phyloP scores from a whole-genome alignment of 352 stramenopile species.

The Sclerospora graminicola region DNA sequence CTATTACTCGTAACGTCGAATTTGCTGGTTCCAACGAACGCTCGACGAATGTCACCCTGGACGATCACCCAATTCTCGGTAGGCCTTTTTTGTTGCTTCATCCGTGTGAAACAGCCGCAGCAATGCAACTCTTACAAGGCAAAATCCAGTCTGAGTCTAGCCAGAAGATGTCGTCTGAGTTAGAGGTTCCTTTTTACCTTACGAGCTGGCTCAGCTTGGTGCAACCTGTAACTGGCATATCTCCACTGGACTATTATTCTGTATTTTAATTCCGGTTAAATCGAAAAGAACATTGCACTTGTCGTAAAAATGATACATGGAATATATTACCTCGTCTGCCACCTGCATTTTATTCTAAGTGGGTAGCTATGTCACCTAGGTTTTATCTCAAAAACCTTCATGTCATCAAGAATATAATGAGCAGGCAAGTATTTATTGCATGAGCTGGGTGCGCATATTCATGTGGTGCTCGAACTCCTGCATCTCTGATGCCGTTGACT shows the following conservation, averaged over 20 bases:
- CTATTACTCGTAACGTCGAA: conserved; percentile 16
- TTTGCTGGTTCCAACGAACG: conserved; percentile 26
- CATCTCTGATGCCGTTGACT: too few species aligned
- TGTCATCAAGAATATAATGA: too few species aligned
- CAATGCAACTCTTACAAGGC: conserved; percentile 50
- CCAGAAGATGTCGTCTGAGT: neutral
- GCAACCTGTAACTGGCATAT: conserved; percentile 46
- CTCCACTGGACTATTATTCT: conserved; percentile 29
- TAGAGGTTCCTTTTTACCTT: conserved; percentile 28
- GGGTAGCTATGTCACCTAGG: too few species aligned
- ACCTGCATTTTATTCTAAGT: too few species aligned
- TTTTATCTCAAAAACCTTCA: too few species aligned
- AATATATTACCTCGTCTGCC: too few species aligned
- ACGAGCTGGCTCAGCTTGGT: conserved; percentile 70
- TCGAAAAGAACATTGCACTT: too few species aligned
- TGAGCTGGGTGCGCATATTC: too few species aligned
- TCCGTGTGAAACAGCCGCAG: conserved; percentile 60
- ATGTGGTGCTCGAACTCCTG: too few species aligned
- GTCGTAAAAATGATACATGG: too few species aligned
- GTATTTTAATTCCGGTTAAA: too few species aligned
- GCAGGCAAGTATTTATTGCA: too few species aligned
- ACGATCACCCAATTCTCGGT: conserved; percentile 57
- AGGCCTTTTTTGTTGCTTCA: conserved; percentile 66
- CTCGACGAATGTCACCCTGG: conserved; percentile 41
- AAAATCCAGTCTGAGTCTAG: conserved; percentile 3